Evolutionary conservation across 2,329 filamentous ascomycete species (phyloP).

Genomic region (Epichloe amarillans): DNA sequence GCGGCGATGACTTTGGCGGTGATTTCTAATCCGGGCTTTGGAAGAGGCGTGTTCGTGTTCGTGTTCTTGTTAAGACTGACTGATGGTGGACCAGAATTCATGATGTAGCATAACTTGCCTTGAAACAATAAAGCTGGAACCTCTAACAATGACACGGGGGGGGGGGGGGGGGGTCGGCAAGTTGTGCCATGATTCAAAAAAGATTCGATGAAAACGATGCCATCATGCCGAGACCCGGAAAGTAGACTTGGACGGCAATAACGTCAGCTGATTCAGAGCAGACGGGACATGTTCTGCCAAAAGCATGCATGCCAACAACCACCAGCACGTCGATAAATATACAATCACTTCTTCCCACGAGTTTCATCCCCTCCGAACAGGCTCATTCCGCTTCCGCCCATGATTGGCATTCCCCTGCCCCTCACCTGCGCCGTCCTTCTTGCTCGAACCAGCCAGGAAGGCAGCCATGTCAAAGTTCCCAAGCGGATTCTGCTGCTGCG

Average conservation of each 20-base stretch:
- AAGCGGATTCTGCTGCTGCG: slow-evolving; percentile 28
- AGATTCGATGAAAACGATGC: too few species aligned
- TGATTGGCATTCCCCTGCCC: slow-evolving; percentile 11
- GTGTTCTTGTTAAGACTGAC: too few species aligned
- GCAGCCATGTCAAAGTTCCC: slow-evolving; percentile 49
- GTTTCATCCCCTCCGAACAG: slow-evolving; percentile 20
- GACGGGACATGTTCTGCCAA: background rate
- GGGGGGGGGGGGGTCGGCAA: too few species aligned
- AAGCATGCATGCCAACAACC: background rate
- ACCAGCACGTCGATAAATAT: background rate
- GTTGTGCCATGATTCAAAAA: too few species aligned
- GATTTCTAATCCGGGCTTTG: background rate
- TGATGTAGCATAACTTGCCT: too few species aligned
- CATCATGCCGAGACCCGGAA: too few species aligned
- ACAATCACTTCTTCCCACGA: background rate
- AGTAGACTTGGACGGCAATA: too few species aligned
- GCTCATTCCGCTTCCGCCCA: slow-evolving; percentile 30
- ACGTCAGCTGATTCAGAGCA: too few species aligned
- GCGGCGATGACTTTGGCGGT: slow-evolving; percentile 6
- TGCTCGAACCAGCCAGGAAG: slow-evolving; percentile 44
- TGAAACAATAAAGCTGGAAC: too few species aligned
- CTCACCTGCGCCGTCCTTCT: slow-evolving; percentile 20
- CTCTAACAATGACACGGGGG: too few species aligned
- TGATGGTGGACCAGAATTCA: too few species aligned
- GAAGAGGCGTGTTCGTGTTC: too few species aligned